Conservation (phyloP, 106 monocot genomes). For the Allium cepa region DNA sequence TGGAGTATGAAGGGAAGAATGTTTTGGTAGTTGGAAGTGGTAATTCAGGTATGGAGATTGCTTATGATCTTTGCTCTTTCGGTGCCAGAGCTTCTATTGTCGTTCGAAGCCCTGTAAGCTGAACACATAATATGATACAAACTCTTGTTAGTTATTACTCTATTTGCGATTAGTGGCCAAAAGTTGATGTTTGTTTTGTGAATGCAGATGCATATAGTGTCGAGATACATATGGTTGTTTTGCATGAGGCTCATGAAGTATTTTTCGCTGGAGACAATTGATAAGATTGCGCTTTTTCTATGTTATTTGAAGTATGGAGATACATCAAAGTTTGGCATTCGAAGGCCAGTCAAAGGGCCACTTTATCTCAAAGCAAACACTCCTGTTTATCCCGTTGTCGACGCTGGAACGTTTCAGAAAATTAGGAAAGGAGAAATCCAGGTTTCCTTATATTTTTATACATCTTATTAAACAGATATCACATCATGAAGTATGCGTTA, state of each 20-base stretch:
- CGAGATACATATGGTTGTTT: slow-evolving; percentile 28
- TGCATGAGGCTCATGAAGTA: slow-evolving; percentile 12
- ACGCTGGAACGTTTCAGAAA: slow-evolving; percentile 34
- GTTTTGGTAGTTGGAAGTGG: slow-evolving; percentile 51
- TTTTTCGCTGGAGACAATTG: slow-evolving; percentile 17
- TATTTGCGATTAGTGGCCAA: background rate
- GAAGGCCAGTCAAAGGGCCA: slow-evolving; percentile 40
- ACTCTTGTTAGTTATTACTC: background rate
- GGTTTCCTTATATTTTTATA: background rate
- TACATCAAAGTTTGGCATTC: slow-evolving; percentile 34
- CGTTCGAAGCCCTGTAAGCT: slow-evolving; percentile 24
- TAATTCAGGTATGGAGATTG: slow-evolving; percentile 65
- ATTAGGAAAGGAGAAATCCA: slow-evolving; percentile 41
- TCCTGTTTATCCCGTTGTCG: slow-evolving; percentile 29
- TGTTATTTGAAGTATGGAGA: slow-evolving; percentile 32
- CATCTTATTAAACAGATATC: background rate
- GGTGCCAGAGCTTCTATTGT: slow-evolving; percentile 30
- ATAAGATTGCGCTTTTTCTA: slow-evolving; percentile 28
- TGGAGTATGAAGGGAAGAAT: slow-evolving; percentile 20
- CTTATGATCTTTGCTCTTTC: slow-evolving; percentile 22
- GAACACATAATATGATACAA: background rate
- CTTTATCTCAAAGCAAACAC: slow-evolving; percentile 18
- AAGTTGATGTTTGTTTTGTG: background rate
- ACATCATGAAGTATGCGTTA: background rate
- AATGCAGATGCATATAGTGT: slow-evolving; percentile 48